Conservation (phyloP, 106 monocot genomes). For the Vanilla planifolia region DNA sequence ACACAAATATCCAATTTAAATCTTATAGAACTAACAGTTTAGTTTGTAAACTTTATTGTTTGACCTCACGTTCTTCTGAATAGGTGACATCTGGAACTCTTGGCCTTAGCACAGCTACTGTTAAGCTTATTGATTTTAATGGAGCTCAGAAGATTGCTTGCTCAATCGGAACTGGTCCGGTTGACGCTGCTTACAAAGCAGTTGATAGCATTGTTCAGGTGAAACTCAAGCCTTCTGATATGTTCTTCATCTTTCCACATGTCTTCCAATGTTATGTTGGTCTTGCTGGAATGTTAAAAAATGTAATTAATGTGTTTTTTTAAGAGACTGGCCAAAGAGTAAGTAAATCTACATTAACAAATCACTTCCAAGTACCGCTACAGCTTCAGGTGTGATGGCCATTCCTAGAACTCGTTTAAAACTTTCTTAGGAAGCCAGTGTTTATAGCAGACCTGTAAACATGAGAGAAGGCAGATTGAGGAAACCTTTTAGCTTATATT, state of each 20-base stretch:
- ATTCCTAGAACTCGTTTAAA: too few species aligned
- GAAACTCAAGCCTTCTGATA: neutral
- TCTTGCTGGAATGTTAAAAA: too few species aligned
- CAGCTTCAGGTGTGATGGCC: too few species aligned
- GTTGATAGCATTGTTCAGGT: conserved; percentile 87
- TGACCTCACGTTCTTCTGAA: neutral
- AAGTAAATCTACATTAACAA: too few species aligned
- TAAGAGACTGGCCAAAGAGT: too few species aligned
- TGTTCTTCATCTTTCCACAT: too few species aligned
- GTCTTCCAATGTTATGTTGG: neutral
- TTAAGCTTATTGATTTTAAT: conserved; percentile 60
- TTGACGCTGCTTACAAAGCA: conserved; percentile 91
- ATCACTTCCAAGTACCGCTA: too few species aligned
- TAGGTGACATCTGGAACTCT: conserved; percentile 88
- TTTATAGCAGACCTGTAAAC: too few species aligned
- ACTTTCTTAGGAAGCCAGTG: too few species aligned
- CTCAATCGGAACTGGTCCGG: conserved; percentile 77
- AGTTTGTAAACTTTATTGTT: neutral
- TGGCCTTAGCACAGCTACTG: conserved; percentile 81
- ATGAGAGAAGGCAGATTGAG: too few species aligned
- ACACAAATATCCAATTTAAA: neutral
- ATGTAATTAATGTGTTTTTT: too few species aligned
- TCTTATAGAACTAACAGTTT: neutral
- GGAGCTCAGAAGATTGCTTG: conserved; percentile 68
- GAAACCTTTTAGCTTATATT: too few species aligned